Conservation (phyloP, 495 filamentous ascomycete species). For the Penicillium paxilli region DNA sequence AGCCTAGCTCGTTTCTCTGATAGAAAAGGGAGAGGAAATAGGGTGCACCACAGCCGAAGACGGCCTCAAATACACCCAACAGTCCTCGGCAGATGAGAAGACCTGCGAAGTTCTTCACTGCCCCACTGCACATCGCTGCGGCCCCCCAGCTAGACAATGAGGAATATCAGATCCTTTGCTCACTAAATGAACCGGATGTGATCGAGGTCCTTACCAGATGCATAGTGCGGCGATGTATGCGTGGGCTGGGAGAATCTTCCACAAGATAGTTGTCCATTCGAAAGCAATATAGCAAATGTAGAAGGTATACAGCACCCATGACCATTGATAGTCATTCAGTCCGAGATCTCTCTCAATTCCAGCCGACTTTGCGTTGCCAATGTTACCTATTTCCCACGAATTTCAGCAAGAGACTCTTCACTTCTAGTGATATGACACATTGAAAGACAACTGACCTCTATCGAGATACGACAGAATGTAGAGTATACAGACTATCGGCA, state of each 20-base stretch:
- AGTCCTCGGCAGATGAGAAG: conserved; percentile 60
- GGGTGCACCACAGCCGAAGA: conserved; percentile 61
- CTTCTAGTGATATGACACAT: no score
- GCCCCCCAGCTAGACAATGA: conserved; percentile 38
- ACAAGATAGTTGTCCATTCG: conserved; percentile 37
- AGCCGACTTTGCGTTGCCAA: conserved; percentile 58
- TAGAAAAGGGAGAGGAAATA: conserved; percentile 78
- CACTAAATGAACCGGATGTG: background rate
- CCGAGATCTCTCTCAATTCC: conserved; percentile 54
- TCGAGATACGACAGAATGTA: conserved; percentile 32
- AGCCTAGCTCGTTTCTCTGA: conserved; percentile 65
- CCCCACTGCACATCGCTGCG: conserved; percentile 52
- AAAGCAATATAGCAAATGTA: conserved; percentile 49
- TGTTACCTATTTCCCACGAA: conserved; percentile 39
- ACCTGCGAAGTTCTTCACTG: conserved; percentile 52
- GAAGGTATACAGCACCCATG: conserved; percentile 71
- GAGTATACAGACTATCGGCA: conserved; percentile 30
- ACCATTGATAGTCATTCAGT: conserved; percentile 45
- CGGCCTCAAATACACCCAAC: conserved; percentile 59
- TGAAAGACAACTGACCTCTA: conserved; percentile 8
- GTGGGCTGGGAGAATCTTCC: conserved; percentile 59
- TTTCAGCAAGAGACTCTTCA: no score
- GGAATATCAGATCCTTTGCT: background rate
- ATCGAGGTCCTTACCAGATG: conserved; percentile 27
- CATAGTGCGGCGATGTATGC: conserved; percentile 32